Evolutionary conservation across 177 flowering plant species (phyloP).

Genomic region (Vitis hybrid): DNA sequence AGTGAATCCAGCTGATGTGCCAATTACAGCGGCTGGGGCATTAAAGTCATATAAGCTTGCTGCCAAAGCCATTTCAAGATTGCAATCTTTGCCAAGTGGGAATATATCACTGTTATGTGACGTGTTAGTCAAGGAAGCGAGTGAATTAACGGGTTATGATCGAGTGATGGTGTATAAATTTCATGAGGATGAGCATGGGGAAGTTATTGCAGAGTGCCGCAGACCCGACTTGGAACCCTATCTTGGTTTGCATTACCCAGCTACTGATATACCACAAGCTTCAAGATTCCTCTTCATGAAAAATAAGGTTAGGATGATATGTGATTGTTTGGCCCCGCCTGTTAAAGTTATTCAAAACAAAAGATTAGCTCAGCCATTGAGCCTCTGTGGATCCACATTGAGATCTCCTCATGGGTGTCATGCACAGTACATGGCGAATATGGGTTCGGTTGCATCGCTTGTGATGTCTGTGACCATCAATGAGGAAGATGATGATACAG

Average conservation of each 20-base stretch:
- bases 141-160: slow-evolving; percentile 74
- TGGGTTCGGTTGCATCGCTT: slow-evolving; percentile 83
- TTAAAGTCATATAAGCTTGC: slow-evolving; percentile 81
- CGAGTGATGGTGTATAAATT: slow-evolving; percentile 81
- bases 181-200: slow-evolving; percentile 88
- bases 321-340: slow-evolving; percentile 64
- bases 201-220: slow-evolving; percentile 65
- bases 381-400: slow-evolving; percentile 65
- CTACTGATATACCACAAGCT: slow-evolving; percentile 89
- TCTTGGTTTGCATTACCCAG: slow-evolving; percentile 79
- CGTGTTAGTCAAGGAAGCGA: slow-evolving; percentile 67
- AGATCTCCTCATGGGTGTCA: slow-evolving; percentile 89
- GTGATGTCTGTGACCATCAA: slow-evolving; percentile 73
- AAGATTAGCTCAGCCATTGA: slow-evolving; percentile 52
- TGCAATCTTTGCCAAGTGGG: slow-evolving; percentile 76
- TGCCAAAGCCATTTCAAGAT: slow-evolving; percentile 74
- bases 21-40: slow-evolving; percentile 81
- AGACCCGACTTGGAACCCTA: slow-evolving; percentile 63
- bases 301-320: slow-evolving; percentile 80
- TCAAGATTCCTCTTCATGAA: slow-evolving; percentile 79
- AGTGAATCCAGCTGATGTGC: slow-evolving; percentile 66
- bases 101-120: slow-evolving; percentile 60
- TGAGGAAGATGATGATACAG: slow-evolving; percentile 50
- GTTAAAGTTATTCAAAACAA: slow-evolving; percentile 61
- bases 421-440: slow-evolving; percentile 77